These are phyloP conservation scores for Spiromastix sp. DNA, from an alignment of 2,329 filamentous ascomycete genomes.

Conservation along the genomic window DNA sequence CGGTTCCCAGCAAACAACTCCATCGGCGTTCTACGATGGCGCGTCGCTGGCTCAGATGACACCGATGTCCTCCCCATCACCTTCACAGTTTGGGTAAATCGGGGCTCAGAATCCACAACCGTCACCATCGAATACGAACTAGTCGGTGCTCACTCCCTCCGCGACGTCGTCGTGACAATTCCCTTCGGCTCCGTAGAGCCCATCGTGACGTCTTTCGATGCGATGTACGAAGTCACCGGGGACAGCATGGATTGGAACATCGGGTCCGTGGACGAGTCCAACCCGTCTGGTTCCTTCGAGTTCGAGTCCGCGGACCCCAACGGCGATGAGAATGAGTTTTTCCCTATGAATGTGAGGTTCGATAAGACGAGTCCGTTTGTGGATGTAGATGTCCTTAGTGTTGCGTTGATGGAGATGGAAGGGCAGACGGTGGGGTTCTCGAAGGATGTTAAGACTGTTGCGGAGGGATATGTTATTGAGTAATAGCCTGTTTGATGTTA, in stretches of 20 bases:
- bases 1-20: constrained; percentile 92
- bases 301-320: constrained; percentile 83
- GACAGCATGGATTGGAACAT: constrained; percentile 93
- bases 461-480: constrained; percentile 36
- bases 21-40: constrained; percentile 89
- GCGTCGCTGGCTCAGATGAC: constrained; percentile 67
- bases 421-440: constrained; percentile 34
- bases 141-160: constrained; percentile 65
- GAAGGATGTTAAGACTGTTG: constrained; percentile 35
- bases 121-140: constrained; percentile 95
- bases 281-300: constrained; percentile 79
- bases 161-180: constrained; percentile 78
- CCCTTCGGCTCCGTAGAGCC: constrained; percentile 81
- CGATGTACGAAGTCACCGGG: constrained; percentile 84
- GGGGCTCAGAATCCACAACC: constrained; percentile 69
- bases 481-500: constrained; percentile 13
- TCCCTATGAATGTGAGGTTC: constrained; percentile 92
- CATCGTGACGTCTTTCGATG: constrained; percentile 83
- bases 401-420: constrained; percentile 35
- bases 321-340: constrained; percentile 86
- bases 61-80: constrained; percentile 76
- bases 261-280: constrained; percentile 72
- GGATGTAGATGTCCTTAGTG: constrained; percentile 66
- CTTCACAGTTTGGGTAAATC: constrained; percentile 97
- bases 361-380: constrained; percentile 77